Percentiles rank a stretch among this genome's conserved stretches.
Conservation (phyloP, 805 yeast species). For the Pichia membranifaciens region DNA sequence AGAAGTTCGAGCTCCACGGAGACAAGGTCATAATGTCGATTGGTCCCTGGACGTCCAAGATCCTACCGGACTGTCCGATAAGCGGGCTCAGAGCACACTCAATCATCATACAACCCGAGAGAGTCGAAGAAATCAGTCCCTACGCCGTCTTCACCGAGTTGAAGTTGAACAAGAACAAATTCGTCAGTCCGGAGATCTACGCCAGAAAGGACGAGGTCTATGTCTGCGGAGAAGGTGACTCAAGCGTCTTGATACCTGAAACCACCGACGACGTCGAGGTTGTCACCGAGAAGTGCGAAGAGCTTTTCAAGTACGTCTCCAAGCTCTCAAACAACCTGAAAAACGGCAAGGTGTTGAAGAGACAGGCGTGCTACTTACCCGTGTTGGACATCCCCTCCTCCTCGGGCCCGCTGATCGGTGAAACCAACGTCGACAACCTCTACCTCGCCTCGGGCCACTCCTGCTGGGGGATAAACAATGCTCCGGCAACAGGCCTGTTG, state of each 20-base stretch:
- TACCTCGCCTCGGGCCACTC: constrained; percentile 90
- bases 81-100: constrained; percentile 94
- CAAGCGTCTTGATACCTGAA: constrained; percentile 85
- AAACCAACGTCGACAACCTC: constrained; percentile 76
- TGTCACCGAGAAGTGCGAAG: constrained; percentile 81
- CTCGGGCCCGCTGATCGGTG: constrained; percentile 91
- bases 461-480: constrained; percentile 98
- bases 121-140: constrained; percentile 70
- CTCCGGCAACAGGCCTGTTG: constrained; percentile 93
- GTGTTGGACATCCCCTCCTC: constrained; percentile 89
- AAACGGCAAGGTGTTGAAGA: constrained; percentile 67
- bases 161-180: constrained; percentile 56
- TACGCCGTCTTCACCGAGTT: constrained; percentile 92
- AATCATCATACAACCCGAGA: constrained; percentile 79
- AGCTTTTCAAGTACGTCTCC: constrained; percentile 74
- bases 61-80: constrained; percentile 89
- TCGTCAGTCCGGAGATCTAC: constrained; percentile 89
- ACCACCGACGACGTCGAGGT: constrained; percentile 92
- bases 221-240: constrained; percentile 96
- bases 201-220: constrained; percentile 94
- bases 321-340: constrained; percentile 63
- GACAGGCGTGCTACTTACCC: constrained; percentile 95
- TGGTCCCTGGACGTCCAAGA: constrained; percentile 96
- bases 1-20: constrained; percentile 47
- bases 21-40: constrained; percentile 79